These are phyloP conservation scores for Hyphopichia homilentoma DNA, from an alignment of 805 yeast genomes.

Conservation along the genomic window DNA sequence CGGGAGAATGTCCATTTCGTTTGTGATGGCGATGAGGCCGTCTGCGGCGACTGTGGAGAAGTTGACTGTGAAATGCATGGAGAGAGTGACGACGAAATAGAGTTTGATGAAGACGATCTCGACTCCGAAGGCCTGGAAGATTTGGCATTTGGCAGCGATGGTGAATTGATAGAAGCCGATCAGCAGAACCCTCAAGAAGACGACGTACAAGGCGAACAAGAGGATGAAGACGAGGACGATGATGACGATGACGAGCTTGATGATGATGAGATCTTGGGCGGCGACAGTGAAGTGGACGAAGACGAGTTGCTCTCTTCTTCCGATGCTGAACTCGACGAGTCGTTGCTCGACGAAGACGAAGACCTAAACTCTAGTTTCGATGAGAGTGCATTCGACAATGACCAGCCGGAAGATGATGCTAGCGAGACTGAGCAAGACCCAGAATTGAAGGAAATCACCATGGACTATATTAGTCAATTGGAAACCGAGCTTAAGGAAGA, in stretches of 20 bases:
- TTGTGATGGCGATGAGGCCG: conserved; percentile 23
- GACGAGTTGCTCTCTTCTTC: conserved; percentile 3
- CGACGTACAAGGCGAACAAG: conserved; percentile 10
- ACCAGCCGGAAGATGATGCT: conserved; percentile 12
- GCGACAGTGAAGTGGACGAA: conserved; percentile 8
- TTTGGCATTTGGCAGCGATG: background rate
- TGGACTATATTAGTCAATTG: conserved; percentile 23
- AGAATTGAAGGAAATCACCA: conserved; percentile 14
- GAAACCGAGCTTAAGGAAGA: conserved; percentile 15
- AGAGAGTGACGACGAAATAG: conserved; percentile 12
- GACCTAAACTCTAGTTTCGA: conserved; percentile 2
- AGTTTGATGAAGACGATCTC: conserved; percentile 10
- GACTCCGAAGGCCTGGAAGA: background rate
- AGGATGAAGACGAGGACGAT: conserved; percentile 9
- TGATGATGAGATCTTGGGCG: conserved; percentile 7
- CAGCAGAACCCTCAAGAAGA: too few relatives aligned
- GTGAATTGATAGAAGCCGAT: conserved; percentile 1
- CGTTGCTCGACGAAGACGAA: conserved; percentile 4
- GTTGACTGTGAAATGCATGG: conserved; percentile 29
- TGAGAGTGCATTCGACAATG: conserved; percentile 8
- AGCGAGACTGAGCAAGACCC: conserved; percentile 9
- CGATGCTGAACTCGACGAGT: conserved; percentile 2
- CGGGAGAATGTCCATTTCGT: conserved; percentile 66
- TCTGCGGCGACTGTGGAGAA: conserved; percentile 33
- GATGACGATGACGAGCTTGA: conserved; percentile 7